Conservation (phyloP, 257 asterid species). For the Pogostemon cablin region DNA sequence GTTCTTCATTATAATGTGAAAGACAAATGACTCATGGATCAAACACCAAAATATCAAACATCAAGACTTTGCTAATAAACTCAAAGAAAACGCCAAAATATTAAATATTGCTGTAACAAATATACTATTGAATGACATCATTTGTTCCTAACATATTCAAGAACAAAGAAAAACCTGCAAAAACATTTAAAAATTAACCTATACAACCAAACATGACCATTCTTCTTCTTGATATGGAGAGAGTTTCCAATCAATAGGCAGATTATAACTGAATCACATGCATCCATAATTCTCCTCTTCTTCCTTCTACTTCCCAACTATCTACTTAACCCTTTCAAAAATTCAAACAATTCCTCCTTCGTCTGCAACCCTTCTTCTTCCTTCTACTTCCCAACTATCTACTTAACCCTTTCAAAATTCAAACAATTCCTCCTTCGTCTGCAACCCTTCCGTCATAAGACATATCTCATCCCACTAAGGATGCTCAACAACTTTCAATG, state of each 20-base stretch:
- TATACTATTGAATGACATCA: not conserved
- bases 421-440: slow-evolving; percentile 57
- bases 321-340: no score
- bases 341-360: no score
- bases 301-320: no score
- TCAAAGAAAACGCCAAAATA: not conserved
- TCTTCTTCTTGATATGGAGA: slow-evolving; percentile 66
- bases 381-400: slow-evolving; percentile 88
- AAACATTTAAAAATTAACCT: slow-evolving; percentile 49
- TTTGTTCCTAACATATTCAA: not conserved
- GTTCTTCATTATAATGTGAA: no score
- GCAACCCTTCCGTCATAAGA: slow-evolving; percentile 53
- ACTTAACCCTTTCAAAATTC: slow-evolving; percentile 52
- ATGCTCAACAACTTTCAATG: slow-evolving; percentile 54
- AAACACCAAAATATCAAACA: not conserved
- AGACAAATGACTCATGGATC: no score
- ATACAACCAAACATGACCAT: slow-evolving; percentile 55
- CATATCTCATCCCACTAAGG: slow-evolving; percentile 59
- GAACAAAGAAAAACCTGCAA: slow-evolving; percentile 10
- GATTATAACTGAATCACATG: slow-evolving; percentile 59
- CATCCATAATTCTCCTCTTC: slow-evolving; percentile 82
- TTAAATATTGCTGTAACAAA: slow-evolving; percentile 13
- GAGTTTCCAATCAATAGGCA: slow-evolving; percentile 84
- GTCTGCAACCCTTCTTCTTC: no score
- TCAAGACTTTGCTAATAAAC: not conserved